Evolutionary conservation across 768 basidiomycete species (phyloP).

Genomic region (Hygrophoropsis aurantiaca): DNA sequence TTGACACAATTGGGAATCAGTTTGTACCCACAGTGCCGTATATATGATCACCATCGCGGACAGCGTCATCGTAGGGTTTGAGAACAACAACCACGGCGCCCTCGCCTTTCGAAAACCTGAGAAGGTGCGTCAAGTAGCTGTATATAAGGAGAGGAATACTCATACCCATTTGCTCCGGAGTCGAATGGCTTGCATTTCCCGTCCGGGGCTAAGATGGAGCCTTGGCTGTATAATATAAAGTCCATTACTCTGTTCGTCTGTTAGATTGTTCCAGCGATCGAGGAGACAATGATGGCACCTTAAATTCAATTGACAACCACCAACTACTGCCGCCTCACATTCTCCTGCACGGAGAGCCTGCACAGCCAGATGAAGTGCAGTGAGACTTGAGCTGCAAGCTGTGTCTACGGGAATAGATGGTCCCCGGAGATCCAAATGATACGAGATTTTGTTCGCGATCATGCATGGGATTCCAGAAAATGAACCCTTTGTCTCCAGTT

Average conservation of each 20-base stretch:
- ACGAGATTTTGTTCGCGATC: constrained; percentile 42
- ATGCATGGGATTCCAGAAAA: constrained; percentile 34
- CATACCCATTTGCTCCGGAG: constrained; percentile 41
- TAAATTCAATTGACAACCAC: constrained; percentile 42
- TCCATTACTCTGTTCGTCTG: constrained; percentile 37
- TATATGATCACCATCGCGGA: constrained; percentile 39
- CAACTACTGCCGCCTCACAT: constrained; percentile 48
- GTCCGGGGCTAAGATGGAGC: constrained; percentile 37
- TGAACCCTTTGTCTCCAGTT: constrained; percentile 30
- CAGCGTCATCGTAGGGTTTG: constrained; percentile 38
- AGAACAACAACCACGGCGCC: constrained; percentile 39
- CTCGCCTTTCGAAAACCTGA: constrained; percentile 40
- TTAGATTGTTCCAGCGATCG: too few relatives aligned
- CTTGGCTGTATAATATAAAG: constrained; percentile 38
- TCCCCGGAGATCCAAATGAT: constrained; percentile 39
- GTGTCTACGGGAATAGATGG: constrained; percentile 53
- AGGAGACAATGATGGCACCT: constrained; percentile 25
- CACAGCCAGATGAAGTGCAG: constrained; percentile 49
- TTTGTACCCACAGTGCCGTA: constrained; percentile 34
- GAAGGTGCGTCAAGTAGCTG: background rate
- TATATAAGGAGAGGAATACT: background rate
- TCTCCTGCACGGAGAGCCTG: constrained; percentile 44
- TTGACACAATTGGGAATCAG: background rate
- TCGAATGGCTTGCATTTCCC: constrained; percentile 48
- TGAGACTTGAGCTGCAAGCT: constrained; percentile 49